Evolutionary conservation across 2,329 filamentous ascomycete species (phyloP).

Genomic region (Monilinia fructicola): DNA sequence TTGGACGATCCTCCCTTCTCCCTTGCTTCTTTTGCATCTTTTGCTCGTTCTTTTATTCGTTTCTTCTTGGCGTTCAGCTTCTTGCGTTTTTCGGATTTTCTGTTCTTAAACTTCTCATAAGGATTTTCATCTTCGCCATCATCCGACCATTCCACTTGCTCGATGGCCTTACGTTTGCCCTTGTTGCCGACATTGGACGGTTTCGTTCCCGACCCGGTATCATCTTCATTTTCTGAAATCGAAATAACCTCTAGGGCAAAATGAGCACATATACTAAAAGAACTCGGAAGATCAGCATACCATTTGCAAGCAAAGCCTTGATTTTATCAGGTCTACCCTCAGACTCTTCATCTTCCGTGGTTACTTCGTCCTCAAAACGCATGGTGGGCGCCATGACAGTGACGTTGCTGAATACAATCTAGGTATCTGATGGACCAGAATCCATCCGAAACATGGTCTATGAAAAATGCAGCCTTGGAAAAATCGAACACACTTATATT

Average conservation of each 20-base stretch:
- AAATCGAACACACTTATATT: background rate
- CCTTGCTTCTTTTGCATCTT: constrained; percentile 41
- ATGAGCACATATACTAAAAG: constrained; percentile 22
- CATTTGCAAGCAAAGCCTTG: constrained; percentile 6
- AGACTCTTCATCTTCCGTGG: background rate
- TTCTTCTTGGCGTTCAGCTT: constrained; percentile 50
- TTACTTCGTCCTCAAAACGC: constrained; percentile 5
- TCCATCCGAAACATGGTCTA: background rate
- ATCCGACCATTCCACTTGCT: constrained; percentile 51
- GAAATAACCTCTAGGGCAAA: constrained; percentile 30
- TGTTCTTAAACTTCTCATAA: constrained; percentile 65
- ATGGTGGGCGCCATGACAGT: background rate
- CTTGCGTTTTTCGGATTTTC: constrained; percentile 54
- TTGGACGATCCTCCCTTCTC: constrained; percentile 32
- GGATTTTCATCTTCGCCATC: constrained; percentile 54
- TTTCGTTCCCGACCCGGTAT: constrained; percentile 30
- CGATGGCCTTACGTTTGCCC: constrained; percentile 34
- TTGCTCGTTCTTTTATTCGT: constrained; percentile 47
- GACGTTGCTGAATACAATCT: background rate
- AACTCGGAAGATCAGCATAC: background rate
- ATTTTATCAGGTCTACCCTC: constrained; percentile 12
- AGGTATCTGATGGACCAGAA: background rate
- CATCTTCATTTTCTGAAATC: constrained; percentile 24
- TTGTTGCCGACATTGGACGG: constrained; percentile 27
- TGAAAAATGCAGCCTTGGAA: no score